Conservation (phyloP, 1,284 basidiomycete species). For the Heterobasidion parviporum region DNA sequence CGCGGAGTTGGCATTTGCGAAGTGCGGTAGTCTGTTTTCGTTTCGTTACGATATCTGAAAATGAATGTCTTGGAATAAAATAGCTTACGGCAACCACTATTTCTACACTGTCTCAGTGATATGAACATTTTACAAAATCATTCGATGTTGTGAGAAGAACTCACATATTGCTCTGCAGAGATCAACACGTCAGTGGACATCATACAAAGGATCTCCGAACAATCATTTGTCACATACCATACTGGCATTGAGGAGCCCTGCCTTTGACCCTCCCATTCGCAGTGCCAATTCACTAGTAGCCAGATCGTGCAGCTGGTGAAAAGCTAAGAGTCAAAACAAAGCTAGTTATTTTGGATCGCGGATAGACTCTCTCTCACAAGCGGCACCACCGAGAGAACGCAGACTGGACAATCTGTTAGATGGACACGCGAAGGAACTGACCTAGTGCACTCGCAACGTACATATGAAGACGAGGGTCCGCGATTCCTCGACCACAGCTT, state of each 20-base stretch:
- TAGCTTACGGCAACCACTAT: constrained; percentile 60
- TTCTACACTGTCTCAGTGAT: constrained; percentile 46
- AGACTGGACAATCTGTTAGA: constrained; percentile 32
- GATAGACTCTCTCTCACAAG: constrained; percentile 52
- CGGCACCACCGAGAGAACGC: constrained; percentile 58
- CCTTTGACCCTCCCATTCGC: constrained; percentile 69
- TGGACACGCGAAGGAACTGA: not conserved
- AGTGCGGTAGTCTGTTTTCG: constrained; percentile 61
- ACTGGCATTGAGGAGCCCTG: constrained; percentile 77
- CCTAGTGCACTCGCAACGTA: constrained; percentile 21
- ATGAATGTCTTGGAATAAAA: not conserved
- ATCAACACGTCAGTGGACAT: not conserved
- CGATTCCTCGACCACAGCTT: constrained; percentile 44
- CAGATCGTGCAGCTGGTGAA: constrained; percentile 63
- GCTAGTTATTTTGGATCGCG: too few species aligned
- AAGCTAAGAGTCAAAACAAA: not conserved
- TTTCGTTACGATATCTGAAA: too few species aligned
- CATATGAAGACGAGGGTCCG: constrained; percentile 60
- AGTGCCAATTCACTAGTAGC: constrained; percentile 70
- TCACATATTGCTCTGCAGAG: constrained; percentile 56
- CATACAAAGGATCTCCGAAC: not conserved
- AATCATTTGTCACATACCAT: constrained; percentile 35
- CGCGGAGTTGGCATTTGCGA: constrained; percentile 74
- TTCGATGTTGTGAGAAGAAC: constrained; percentile 17
- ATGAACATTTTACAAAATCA: constrained; percentile 3